Percentiles rank a stretch among this genome's conserved stretches.
Evolutionary conservation across 768 basidiomycete species (phyloP).

Genomic region (Mycena polygramma): DNA sequence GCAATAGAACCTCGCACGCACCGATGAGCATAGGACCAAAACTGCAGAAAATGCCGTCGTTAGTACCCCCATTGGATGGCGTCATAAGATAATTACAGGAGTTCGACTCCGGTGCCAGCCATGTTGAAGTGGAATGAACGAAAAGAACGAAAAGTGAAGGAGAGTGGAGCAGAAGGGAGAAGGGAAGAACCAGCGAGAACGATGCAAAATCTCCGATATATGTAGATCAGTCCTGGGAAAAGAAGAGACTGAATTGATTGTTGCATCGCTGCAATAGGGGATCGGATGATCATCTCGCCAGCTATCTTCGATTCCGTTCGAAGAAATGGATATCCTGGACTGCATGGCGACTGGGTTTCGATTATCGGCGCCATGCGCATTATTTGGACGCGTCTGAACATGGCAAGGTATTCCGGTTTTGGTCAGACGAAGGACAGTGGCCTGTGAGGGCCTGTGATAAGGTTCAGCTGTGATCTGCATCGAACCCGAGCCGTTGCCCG

Average conservation of each 20-base stretch:
- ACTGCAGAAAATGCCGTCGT: slow-evolving; percentile 15
- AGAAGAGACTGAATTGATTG: not conserved
- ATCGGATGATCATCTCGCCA: not conserved
- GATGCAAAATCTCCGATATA: not conserved
- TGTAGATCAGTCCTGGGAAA: not conserved
- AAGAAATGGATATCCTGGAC: not conserved
- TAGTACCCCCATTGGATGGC: not conserved
- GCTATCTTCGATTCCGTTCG: not conserved
- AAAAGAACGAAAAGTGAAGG: slow-evolving; percentile 2
- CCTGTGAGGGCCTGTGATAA: too few species aligned
- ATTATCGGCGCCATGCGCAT: too few species aligned
- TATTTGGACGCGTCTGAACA: too few species aligned
- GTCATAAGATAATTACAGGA: slow-evolving; percentile 25
- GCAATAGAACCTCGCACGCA: not conserved
- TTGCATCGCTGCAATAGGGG: not conserved
- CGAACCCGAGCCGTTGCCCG: too few species aligned
- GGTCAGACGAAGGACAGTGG: too few species aligned
- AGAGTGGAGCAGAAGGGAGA: not conserved
- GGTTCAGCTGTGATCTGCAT: too few species aligned
- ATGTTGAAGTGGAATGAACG: slow-evolving; percentile 22
- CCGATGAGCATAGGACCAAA: slow-evolving; percentile 37
- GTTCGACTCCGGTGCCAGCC: slow-evolving; percentile 35
- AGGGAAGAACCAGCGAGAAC: too few species aligned
- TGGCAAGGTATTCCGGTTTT: too few species aligned
- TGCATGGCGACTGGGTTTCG: too few species aligned